Evolutionary conservation across 2,329 filamentous ascomycete genomes (phyloP), one percentile per base, ranked within the genome.

Genomic region (Cercospora citrullina): DNA sequence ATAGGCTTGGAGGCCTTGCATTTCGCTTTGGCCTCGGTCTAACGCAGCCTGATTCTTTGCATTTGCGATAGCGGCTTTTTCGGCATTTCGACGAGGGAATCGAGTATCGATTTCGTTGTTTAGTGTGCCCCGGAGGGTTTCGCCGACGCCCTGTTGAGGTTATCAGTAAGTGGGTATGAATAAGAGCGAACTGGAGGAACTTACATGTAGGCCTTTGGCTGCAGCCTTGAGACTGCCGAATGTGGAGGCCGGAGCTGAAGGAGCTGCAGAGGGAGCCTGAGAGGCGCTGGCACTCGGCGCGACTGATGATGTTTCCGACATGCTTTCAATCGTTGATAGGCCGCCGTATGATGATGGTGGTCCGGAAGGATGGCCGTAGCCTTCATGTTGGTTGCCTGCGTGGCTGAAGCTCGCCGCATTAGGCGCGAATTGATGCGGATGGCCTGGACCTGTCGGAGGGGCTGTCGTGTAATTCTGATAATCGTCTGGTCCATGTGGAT

Each of bases 71-170:
- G 73, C 71, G 3, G 71, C 71, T 61, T 76, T 77, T 28, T 75
- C 68, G n/a, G 73, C 60, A 67, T 76, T 72, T n/a, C 66, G 70
- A 14, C 74, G 66, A 4, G 74, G 72, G 57, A 76, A 72, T 7
- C 74, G 71, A 8, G 57, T 66, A 65, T 78, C 76, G 63, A 77
- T 71, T 71, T 75, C 75, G 66, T 71, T 72, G 70, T 77, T 78
- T 1, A 78, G 64, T 2, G 76, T 77, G 6, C 75, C 75, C 9
- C 76, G 72, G 36, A 78, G 68, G 14, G 75, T 77, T 63, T 78
- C 76, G 31, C 76, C 76, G 63, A 77, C 76, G 69, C 76, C 76
- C 74, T 77, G 66, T 26, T 39, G 33, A 31, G 16, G 5, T 12
- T 60, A 66, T 70, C 30, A 70, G 68, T 61, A 21, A 60, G 3